These are phyloP conservation scores for Cyathus striatus DNA, from an alignment of 768 basidiomycete species.

Conservation along the genomic window DNA sequence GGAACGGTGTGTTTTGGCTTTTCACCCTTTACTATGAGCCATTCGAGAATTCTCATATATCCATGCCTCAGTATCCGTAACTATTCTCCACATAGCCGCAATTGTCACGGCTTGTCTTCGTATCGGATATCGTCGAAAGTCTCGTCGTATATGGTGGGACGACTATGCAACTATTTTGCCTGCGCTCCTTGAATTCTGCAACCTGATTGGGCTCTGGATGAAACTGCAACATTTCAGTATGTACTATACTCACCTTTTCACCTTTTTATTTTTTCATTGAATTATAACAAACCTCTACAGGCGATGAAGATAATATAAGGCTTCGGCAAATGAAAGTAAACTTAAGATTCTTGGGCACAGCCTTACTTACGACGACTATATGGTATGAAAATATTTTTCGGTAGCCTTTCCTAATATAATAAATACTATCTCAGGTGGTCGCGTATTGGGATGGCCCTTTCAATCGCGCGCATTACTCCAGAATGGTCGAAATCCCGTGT, in stretches of 20 bases:
- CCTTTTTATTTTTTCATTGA: neutral
- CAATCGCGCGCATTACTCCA: neutral
- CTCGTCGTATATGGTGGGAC: slow-evolving; percentile 2
- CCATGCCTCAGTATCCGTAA: neutral
- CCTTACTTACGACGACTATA: neutral
- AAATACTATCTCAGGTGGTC: neutral
- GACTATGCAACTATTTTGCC: slow-evolving; percentile 1
- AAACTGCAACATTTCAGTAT: neutral
- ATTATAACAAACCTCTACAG: neutral
- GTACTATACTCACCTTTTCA: neutral
- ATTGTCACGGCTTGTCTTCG: neutral
- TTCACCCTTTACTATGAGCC: neutral
- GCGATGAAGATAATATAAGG: neutral
- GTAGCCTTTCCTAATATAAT: neutral
- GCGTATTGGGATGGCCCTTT: neutral
- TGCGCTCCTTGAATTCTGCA: neutral
- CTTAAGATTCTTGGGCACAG: neutral
- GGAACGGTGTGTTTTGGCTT: slow-evolving; percentile 3
- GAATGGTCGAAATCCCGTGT: neutral
- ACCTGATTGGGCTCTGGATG: slow-evolving; percentile 1
- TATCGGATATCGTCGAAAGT: neutral
- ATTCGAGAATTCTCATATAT: neutral
- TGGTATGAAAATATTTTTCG: neutral
- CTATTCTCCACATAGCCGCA: neutral
- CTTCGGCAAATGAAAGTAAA: neutral